Percentiles rank a stretch among this genome's conserved stretches.
These are phyloP conservation scores for Stenogyne calaminthoides DNA, from an alignment of 305 asterid genomes.

Conservation along the genomic window DNA sequence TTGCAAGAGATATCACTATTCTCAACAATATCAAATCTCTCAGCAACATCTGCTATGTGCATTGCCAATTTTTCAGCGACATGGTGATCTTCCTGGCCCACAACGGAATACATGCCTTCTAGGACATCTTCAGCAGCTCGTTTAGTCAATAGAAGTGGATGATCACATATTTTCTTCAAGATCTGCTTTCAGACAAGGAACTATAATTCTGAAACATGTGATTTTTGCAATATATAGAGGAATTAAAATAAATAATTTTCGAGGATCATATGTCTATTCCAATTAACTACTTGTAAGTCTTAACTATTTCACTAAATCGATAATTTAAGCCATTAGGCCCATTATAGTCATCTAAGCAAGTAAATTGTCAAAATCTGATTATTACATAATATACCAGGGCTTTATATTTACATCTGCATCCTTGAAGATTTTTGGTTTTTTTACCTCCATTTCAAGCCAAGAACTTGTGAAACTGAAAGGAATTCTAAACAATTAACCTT, in stretches of 20 bases:
- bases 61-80: slow-evolving; percentile 87
- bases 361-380: background rate
- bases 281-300: background rate
- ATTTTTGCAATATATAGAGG: background rate
- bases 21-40: slow-evolving; percentile 66
- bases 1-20: slow-evolving; percentile 84
- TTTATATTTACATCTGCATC: background rate
- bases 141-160: slow-evolving; percentile 90
- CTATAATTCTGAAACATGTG: slow-evolving; percentile 14
- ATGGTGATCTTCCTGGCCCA: slow-evolving; percentile 63
- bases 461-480: background rate
- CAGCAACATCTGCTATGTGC: slow-evolving; percentile 91
- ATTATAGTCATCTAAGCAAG: slow-evolving; percentile 7
- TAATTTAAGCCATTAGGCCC: slow-evolving; percentile 18
- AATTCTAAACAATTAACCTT: background rate
- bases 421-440: background rate
- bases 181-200: slow-evolving; percentile 50
- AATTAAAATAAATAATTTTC: background rate
- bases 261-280: background rate
- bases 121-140: slow-evolving; percentile 96
- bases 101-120: slow-evolving; percentile 88
- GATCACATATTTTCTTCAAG: slow-evolving; percentile 93
- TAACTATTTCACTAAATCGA: slow-evolving; percentile 12
- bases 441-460: background rate
- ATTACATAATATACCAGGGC: background rate